Conservation (phyloP, 2,329 filamentous ascomycete species). For the Colletotrichum sp. region DNA sequence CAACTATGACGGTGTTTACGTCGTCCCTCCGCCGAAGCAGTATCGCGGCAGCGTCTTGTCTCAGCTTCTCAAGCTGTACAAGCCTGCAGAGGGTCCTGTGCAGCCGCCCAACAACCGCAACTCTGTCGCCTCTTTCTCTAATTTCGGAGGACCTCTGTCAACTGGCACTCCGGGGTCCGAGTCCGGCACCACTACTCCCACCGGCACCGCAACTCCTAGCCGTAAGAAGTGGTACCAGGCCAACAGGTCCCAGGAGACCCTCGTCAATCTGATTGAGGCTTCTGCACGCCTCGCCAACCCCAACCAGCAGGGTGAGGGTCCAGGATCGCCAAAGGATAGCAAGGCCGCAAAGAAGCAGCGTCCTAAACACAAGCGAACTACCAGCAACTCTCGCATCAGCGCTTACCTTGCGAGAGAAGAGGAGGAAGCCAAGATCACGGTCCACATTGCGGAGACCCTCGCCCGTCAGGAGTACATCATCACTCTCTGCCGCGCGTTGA, state of each 20-base stretch:
- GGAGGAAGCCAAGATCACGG: slow-evolving; percentile 42
- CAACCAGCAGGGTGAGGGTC: slow-evolving; percentile 23
- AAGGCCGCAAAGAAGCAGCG: slow-evolving; percentile 34
- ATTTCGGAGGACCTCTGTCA: slow-evolving; percentile 40
- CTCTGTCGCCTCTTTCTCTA: slow-evolving; percentile 30
- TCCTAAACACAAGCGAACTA: slow-evolving; percentile 38
- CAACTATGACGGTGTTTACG: slow-evolving; percentile 44
- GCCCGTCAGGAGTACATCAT: slow-evolving; percentile 82
- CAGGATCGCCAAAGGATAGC: slow-evolving; percentile 16
- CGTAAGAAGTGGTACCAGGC: slow-evolving; percentile 54
- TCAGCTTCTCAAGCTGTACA: slow-evolving; percentile 52
- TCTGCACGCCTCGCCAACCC: slow-evolving; percentile 46
- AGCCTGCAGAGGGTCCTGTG: slow-evolving; percentile 33
- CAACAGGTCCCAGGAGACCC: slow-evolving; percentile 50
- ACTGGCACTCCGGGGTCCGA: slow-evolving; percentile 34
- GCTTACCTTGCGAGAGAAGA: slow-evolving; percentile 48
- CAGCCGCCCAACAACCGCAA: slow-evolving; percentile 13
- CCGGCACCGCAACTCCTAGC: slow-evolving; percentile 37
- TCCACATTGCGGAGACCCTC: slow-evolving; percentile 69
- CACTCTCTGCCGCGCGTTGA: slow-evolving; percentile 82
- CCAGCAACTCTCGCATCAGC: slow-evolving; percentile 40
- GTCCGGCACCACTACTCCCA: slow-evolving; percentile 36
- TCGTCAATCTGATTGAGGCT: slow-evolving; percentile 52
- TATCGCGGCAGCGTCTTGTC: slow-evolving; percentile 51
- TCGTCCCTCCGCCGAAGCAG: slow-evolving; percentile 42